A percentile compares a stretch with the other conserved stretches of the same genome.
These are phyloP conservation scores for Grigorovia yakushimaensis DNA, from an alignment of 805 yeast species.

Conservation along the genomic window DNA sequence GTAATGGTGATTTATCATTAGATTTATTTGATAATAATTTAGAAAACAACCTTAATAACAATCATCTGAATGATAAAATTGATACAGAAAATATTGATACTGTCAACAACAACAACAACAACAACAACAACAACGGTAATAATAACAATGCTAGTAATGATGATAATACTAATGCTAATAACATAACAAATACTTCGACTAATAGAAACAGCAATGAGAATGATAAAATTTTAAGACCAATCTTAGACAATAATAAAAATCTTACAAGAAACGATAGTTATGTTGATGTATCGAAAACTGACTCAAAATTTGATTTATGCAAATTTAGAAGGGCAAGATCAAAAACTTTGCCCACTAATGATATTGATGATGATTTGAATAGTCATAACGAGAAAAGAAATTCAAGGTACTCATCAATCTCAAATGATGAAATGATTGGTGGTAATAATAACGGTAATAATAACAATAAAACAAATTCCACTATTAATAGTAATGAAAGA, in stretches of 20 bases:
- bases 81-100: background rate
- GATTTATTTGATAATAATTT: conserved; percentile 22
- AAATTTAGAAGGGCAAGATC: conserved; percentile 13
- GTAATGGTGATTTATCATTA: conserved; percentile 43
- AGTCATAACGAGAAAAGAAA: conserved; percentile 7
- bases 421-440: conserved; percentile 8
- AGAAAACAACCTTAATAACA: background rate
- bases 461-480: background rate
- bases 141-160: too few species aligned
- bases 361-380: background rate
- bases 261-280: conserved; percentile 10
- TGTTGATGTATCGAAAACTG: conserved; percentile 7
- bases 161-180: too few species aligned
- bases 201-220: background rate
- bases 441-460: background rate
- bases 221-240: background rate
- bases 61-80: background rate
- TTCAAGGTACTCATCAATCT: conserved; percentile 9
- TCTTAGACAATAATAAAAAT: background rate
- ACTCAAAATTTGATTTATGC: conserved; percentile 5
- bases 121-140: background rate
- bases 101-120: too few species aligned
- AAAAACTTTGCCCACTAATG: conserved; percentile 17
- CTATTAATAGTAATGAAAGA: conserved; percentile 11
- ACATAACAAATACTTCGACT: too few species aligned